Base-by-base conservation (phyloP, 768 basidiomycete species). In the Megacollybia marginata region DNA sequence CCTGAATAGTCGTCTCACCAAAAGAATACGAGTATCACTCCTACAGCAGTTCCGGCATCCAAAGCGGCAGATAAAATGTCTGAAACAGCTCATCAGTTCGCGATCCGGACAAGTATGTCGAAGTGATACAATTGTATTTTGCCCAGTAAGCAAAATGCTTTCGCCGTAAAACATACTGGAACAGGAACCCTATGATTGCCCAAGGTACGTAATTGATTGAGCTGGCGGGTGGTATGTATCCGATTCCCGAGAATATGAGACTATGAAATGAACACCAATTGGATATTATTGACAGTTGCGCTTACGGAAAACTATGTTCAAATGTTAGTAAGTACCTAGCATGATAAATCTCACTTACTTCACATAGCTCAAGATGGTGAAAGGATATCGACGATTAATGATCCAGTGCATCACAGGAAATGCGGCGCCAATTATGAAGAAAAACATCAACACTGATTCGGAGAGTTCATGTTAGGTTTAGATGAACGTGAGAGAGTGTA, bases 31-130 rank as follows among this genome's bases (percentile, higher is more conserved):
- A 85, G 61, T 33, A 88, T 69, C 11, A 81, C 65, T 2, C 83
- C 81, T 34, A 88, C 60, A 1, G 83, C 83, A 4, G 83, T 79
- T 15, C 87, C 87, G 13, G 82, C 78, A 64, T 89, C 86, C 47
- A 89, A 67, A 28, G 86, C 85, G 43, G 86, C 86, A 34, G 83
- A 86, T 18, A 87, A 68, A 9, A 88, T 81, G 62, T 88, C 83
- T 85, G 23, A 4, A 34, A 9, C 2, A 33, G 32, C 9, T 50
- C 19, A 53, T 44, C 33, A 11, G 36, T 28, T 23, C n/a, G 18
- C 10, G 1, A n/a, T 38, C 23, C 46, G 18, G 18, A 31, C 6
- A 8, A 12, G 4, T 43, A 20, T 19, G 48, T 45, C 5, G 48
- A 47, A 44, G 47, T 36, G 16, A 38, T 46, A 56, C 53, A 62